These are phyloP conservation scores for Aethionema arabicum DNA, from an alignment of 345 rosid species.

Conservation along the genomic window DNA sequence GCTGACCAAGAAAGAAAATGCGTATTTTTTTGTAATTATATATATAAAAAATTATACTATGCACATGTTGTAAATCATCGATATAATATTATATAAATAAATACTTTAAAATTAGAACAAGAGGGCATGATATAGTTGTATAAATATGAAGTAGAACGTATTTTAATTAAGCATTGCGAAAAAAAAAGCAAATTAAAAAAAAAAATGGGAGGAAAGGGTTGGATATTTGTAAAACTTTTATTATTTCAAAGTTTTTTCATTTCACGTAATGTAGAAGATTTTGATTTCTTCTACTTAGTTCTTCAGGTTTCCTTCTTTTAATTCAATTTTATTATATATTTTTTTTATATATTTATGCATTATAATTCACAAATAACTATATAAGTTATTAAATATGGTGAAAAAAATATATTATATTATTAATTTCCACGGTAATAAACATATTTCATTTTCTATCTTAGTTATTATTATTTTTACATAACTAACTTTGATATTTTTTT, in stretches of 20 bases:
- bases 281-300: conserved; percentile 89
- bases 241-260: conserved; percentile 47
- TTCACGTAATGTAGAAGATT: conserved; percentile 47
- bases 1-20: not conserved
- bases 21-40: too few species aligned
- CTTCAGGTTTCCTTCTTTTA: conserved; percentile 48
- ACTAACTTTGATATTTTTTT: too few species aligned
- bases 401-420: too few species aligned
- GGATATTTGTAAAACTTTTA: conserved; percentile 36
- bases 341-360: too few species aligned
- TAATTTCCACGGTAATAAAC: too few species aligned
- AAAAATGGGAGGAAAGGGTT: conserved; percentile 23
- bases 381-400: too few species aligned
- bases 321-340: not conserved
- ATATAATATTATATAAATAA: not conserved
- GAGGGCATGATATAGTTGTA: not conserved
- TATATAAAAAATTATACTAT: not conserved
- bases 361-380: too few species aligned
- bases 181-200: not conserved
- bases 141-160: conserved; percentile 21
- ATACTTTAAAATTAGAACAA: not conserved
- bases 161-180: conserved; percentile 2
- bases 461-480: too few species aligned
- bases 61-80: not conserved
- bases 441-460: too few species aligned